Evolutionary conservation across 192 early-diverging fungal species (phyloP).

Genomic region (Coemansia sp.): DNA sequence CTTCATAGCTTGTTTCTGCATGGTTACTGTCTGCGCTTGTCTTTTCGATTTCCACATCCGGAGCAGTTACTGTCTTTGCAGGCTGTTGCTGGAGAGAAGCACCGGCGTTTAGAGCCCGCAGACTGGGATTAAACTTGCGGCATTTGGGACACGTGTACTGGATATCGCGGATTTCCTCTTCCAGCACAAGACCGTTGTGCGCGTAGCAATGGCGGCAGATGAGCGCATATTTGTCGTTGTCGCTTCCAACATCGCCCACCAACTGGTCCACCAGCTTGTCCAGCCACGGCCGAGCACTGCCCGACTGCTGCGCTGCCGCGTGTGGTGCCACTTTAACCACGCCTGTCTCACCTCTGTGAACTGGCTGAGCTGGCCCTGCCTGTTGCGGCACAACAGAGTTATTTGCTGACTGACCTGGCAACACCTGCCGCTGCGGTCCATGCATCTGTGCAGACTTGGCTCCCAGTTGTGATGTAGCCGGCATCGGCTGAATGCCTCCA

Average conservation of each 20-base stretch:
- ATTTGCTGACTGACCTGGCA: not conserved
- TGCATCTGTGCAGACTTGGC: conserved; percentile 7
- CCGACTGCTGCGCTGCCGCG: conserved; percentile 8
- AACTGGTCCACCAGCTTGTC: conserved; percentile 91
- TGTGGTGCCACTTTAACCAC: conserved; percentile 29
- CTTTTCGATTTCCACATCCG: not conserved
- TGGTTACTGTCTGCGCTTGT: not conserved
- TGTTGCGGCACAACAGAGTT: not conserved
- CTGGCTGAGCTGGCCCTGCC: not conserved
- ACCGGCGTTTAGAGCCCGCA: conserved; percentile 12
- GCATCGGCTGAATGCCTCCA: conserved; percentile 60
- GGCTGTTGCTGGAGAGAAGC: not conserved
- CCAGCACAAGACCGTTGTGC: conserved; percentile 89
- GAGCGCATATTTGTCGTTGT: conserved; percentile 88
- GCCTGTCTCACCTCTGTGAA: conserved; percentile 11
- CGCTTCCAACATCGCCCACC: conserved; percentile 82
- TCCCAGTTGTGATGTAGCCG: conserved; percentile 60
- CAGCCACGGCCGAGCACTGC: conserved; percentile 66
- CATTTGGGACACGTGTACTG: conserved; percentile 57
- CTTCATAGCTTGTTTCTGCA: not conserved
- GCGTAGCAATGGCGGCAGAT: conserved; percentile 88
- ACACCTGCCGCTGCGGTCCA: not conserved
- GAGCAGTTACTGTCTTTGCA: not conserved
- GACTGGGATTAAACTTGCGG: conserved; percentile 52
- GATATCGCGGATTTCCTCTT: conserved; percentile 74